phyloP scores from a whole-genome alignment of 257 asterid species.

The Avicennia marina region DNA sequence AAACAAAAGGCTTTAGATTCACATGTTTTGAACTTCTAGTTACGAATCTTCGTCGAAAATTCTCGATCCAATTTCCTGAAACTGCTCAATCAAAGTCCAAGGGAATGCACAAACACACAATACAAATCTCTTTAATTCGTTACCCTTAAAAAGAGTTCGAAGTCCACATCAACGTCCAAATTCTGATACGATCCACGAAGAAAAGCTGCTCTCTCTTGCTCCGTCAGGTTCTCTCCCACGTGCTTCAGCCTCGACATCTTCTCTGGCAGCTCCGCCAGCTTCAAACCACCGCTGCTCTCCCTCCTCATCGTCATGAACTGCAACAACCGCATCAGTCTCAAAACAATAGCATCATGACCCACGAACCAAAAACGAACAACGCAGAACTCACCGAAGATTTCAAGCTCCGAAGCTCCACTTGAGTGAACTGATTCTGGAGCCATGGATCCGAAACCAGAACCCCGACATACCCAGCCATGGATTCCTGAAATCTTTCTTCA shows the following conservation, averaged over 20 bases:
- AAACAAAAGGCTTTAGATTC: not conserved
- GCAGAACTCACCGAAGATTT: slow-evolving; percentile 60
- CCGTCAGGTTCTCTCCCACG: slow-evolving; percentile 79
- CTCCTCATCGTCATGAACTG: slow-evolving; percentile 76
- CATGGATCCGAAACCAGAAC: slow-evolving; percentile 91
- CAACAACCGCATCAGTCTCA: slow-evolving; percentile 20
- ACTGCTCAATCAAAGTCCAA: slow-evolving; percentile 20
- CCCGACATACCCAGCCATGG: slow-evolving; percentile 86
- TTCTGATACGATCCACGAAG: slow-evolving; percentile 59
- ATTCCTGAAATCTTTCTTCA: no score
- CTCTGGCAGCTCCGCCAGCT: slow-evolving; percentile 72
- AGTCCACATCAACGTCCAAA: slow-evolving; percentile 76
- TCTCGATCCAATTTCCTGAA: slow-evolving; percentile 12
- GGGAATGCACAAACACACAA: not conserved
- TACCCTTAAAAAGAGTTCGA: slow-evolving; percentile 92
- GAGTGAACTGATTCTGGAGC: slow-evolving; percentile 96
- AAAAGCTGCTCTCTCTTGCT: slow-evolving; percentile 67
- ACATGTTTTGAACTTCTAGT: no score
- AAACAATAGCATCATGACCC: no score
- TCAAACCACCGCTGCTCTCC: slow-evolving; percentile 60
- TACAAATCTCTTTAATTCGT: not conserved
- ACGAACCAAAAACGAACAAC: slow-evolving; percentile 8
- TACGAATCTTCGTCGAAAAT: not conserved
- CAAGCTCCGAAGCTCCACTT: slow-evolving; percentile 86
- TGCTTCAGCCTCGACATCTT: slow-evolving; percentile 85